Conservation (phyloP, 805 yeast genomes). For the Lachancea fermentati region DNA sequence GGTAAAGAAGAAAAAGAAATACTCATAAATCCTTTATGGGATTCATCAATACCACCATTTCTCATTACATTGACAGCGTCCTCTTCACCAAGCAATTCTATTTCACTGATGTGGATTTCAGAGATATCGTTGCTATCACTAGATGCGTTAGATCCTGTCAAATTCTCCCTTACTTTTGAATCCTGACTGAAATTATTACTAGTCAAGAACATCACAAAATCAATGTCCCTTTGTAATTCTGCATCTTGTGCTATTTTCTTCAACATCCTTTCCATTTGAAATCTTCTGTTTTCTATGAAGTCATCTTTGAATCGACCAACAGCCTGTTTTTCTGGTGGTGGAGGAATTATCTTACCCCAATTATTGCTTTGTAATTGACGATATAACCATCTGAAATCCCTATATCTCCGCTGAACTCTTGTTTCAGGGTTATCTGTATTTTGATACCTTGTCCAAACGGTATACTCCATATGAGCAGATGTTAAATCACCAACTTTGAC, state of each 20-base stretch:
- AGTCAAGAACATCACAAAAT: constrained; percentile 71
- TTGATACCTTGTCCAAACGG: constrained; percentile 57
- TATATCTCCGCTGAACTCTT: constrained; percentile 75
- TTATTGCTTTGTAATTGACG: constrained; percentile 80
- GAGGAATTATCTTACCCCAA: constrained; percentile 89
- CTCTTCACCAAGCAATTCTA: constrained; percentile 29
- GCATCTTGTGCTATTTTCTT: constrained; percentile 56
- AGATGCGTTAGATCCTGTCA: constrained; percentile 49
- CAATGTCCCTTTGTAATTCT: constrained; percentile 60
- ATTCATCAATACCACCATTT: constrained; percentile 40
- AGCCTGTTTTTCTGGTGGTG: constrained; percentile 92
- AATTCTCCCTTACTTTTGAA: constrained; percentile 63
- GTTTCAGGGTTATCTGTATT: constrained; percentile 36
- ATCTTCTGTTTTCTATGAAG: constrained; percentile 79
- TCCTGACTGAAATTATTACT: constrained; percentile 64
- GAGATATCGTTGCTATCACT: constrained; percentile 36
- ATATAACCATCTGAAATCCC: constrained; percentile 92
- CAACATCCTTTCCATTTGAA: constrained; percentile 83
- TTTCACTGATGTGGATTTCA: constrained; percentile 31
- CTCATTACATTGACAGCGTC: constrained; percentile 27
- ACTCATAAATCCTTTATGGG: constrained; percentile 61
- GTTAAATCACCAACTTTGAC: constrained; percentile 87
- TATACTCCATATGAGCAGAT: constrained; percentile 81
- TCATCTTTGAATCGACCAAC: constrained; percentile 89
- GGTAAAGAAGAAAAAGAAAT: constrained; percentile 59